These are phyloP conservation scores for Strigomonas oncopelti DNA, from an alignment of 208 protist genomes.

Conservation along the genomic window DNA sequence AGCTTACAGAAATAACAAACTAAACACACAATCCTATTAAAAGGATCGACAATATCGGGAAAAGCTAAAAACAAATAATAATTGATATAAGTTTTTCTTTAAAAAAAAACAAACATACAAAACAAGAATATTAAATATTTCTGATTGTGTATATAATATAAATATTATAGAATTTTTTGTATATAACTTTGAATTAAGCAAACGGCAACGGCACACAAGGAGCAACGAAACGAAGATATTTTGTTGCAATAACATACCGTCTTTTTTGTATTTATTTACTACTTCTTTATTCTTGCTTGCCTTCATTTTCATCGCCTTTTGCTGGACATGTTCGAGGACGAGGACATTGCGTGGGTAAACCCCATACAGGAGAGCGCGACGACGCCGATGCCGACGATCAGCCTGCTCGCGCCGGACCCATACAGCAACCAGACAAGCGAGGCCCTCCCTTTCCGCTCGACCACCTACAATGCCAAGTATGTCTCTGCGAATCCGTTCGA, in stretches of 20 bases:
- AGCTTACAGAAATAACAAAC: background rate
- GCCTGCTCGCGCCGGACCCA: slow-evolving; percentile 33
- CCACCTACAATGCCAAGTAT: slow-evolving; percentile 68
- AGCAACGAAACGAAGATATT: slow-evolving; percentile 5
- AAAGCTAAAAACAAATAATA: background rate
- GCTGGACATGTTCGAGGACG: slow-evolving; percentile 19
- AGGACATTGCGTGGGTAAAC: slow-evolving; percentile 26
- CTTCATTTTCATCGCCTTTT: background rate
- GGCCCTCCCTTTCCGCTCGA: slow-evolving; percentile 47
- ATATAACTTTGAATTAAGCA: too few relatives aligned
- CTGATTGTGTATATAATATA: background rate
- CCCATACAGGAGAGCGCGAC: slow-evolving; percentile 13
- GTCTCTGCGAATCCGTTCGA: slow-evolving; percentile 34
- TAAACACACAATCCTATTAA: background rate
- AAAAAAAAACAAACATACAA: slow-evolving; percentile 3
- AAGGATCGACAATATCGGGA: background rate
- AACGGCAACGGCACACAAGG: background rate
- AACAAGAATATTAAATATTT: background rate
- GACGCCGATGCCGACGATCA: slow-evolving; percentile 24
- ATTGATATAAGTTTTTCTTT: background rate
- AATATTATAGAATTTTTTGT: too few relatives aligned
- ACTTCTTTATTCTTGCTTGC: background rate
- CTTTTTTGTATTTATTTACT: background rate
- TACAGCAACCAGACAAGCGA: slow-evolving; percentile 38
- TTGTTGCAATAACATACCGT: background rate